Conservation (phyloP, 192 early-diverging fungal species). For the Nowakowskiella sp. region DNA sequence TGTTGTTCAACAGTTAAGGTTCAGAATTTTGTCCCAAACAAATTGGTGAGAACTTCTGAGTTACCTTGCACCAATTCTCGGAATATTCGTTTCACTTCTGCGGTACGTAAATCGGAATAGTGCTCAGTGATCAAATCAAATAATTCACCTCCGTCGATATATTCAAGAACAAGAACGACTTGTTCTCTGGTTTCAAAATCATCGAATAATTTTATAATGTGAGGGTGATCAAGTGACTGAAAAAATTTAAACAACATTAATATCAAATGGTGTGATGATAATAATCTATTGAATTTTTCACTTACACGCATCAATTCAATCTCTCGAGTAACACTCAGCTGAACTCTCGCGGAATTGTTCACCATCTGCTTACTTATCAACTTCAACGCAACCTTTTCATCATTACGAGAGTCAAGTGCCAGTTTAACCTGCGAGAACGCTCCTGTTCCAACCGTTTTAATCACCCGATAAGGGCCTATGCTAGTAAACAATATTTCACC, state of each 20-base stretch:
- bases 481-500: too few species aligned
- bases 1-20: not conserved
- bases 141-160: constrained; percentile 63
- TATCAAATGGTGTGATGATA: constrained; percentile 6
- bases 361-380: constrained; percentile 40
- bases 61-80: constrained; percentile 45
- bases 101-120: constrained; percentile 25
- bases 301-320: too few species aligned
- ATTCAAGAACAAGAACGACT: constrained; percentile 62
- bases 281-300: not conserved
- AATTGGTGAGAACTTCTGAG: not conserved
- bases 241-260: constrained; percentile 13
- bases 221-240: constrained; percentile 54
- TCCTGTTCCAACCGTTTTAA: constrained; percentile 42
- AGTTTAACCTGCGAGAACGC: constrained; percentile 56
- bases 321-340: constrained; percentile 31
- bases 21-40: not conserved
- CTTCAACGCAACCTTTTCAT: constrained; percentile 48
- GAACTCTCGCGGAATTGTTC: constrained; percentile 29
- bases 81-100: constrained; percentile 43
- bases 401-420: constrained; percentile 36
- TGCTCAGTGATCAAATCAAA: constrained; percentile 61
- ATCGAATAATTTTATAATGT: constrained; percentile 56
- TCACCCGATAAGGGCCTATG: constrained; percentile 15
- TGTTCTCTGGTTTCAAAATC: constrained; percentile 55